Base-by-base conservation (phyloP, 176 grass and related monocot species). In the Aegilops tauschii region DNA sequence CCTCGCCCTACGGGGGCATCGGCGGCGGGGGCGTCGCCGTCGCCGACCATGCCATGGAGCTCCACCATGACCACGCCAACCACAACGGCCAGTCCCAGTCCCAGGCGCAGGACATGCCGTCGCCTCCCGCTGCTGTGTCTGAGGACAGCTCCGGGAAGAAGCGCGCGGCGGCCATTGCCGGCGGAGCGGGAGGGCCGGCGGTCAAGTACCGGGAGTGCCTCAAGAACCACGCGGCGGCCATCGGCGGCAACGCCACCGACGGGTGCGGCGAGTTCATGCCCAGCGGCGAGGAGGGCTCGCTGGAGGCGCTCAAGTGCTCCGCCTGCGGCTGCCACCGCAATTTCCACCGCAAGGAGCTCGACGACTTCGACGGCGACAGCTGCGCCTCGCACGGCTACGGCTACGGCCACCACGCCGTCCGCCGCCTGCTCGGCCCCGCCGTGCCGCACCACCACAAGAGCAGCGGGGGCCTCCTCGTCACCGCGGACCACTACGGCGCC, bases 261-360 rank as follows among this genome's bases (percentile, higher is more conserved):
- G 96, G 96, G 73, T 98, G 96, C 40, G 96, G 92, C 34, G 93
- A 98, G 90, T 98, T 98, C 96, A 94, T 98, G 96, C 93, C 96
- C 3, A 92, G 90, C 37, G 93, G 93, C 12, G 92, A 87, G 69
- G 90, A 94, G 2, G 90, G 93, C 61, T 93, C 89, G 36, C 91
- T 98, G 49, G 95, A 98, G 93, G 93, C 86, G 36, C 78, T 98
- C 79, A 92, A 91, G 86, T 96, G 96, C 84, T 92, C 92, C 8
- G 96, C 96, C 63, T 98, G 96, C 86, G 84, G 90, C 25, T 98
- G 96, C 88, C 96, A 98, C 90, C 86, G 96, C 68, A 96, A 94
- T 82, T 98, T 98, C 93, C 96, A 98, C 76, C 83, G 93, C 86
- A 98, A 98, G 83, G 93, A 95, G 35, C 44, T 65, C 0, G 93